A percentile compares a stretch with the other conserved stretches of the same genome.
These are phyloP conservation scores for Gaillardinia entomophila DNA, from an alignment of 805 yeast genomes.

Conservation along the genomic window DNA sequence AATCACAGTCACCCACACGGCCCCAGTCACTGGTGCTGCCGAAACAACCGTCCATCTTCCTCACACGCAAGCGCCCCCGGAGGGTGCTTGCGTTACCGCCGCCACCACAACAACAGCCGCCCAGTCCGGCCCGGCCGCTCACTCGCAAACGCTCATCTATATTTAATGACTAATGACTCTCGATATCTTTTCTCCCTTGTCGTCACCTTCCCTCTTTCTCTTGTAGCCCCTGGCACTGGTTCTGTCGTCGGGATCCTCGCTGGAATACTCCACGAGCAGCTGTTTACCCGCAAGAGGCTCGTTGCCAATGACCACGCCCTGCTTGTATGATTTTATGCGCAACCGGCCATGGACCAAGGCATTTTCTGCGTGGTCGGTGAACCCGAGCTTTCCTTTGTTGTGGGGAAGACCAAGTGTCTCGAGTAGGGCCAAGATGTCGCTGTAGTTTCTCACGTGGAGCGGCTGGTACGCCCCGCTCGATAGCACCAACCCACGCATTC, in stretches of 20 bases:
- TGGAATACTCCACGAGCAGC: slow-evolving; percentile 19
- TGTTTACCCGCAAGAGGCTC: slow-evolving; percentile 16
- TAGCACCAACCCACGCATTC: slow-evolving; percentile 73
- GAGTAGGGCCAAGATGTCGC: slow-evolving; percentile 64
- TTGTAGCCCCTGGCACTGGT: slow-evolving; percentile 13
- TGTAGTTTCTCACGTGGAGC: slow-evolving; percentile 55
- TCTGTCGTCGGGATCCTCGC: slow-evolving; percentile 10
- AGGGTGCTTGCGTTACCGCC: background rate
- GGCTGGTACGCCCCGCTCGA: slow-evolving; percentile 67
- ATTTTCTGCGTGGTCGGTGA: slow-evolving; percentile 54
- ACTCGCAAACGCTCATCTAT: too few relatives aligned
- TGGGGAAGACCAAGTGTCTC: slow-evolving; percentile 66
- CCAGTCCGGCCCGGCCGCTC: too few relatives aligned
- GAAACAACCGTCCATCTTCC: background rate
- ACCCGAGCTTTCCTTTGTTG: slow-evolving; percentile 52
- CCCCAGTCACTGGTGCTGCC: too few relatives aligned
- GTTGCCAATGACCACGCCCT: slow-evolving; percentile 56
- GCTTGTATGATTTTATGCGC: slow-evolving; percentile 71
- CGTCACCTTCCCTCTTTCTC: slow-evolving; percentile 12
- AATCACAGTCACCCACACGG: too few relatives aligned
- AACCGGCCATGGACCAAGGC: slow-evolving; percentile 71
- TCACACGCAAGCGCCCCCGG: background rate
- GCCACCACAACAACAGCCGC: background rate
- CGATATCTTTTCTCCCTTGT: background rate
- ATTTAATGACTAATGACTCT: background rate